These are phyloP conservation scores for Spinacia oleracea DNA, from an alignment of 179 eudicot species.

Conservation along the genomic window DNA sequence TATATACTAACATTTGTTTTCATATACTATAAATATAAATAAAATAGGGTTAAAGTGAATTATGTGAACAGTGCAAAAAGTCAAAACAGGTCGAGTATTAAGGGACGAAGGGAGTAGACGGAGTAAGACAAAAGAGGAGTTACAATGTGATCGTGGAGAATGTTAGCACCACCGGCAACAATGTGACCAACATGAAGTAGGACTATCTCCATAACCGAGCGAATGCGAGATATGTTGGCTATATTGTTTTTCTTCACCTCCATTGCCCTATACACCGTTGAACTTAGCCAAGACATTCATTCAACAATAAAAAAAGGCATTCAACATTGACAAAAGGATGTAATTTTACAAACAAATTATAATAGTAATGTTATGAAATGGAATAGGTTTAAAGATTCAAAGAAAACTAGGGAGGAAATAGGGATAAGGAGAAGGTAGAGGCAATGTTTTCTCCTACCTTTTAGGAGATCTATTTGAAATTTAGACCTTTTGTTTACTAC, in stretches of 20 bases:
- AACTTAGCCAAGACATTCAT: slow-evolving; percentile 64
- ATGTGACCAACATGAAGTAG: slow-evolving; percentile 57
- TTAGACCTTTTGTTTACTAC: background rate
- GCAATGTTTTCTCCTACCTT: background rate
- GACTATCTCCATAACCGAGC: slow-evolving; percentile 59
- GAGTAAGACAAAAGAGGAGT: no score
- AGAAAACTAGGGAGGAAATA: no score
- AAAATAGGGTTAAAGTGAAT: no score
- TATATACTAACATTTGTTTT: no score
- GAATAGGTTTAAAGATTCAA: background rate
- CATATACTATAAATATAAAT: no score
- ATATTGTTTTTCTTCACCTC: slow-evolving; percentile 42
- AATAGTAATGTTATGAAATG: no score
- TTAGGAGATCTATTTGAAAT: background rate
- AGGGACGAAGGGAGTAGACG: no score
- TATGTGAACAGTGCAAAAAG: no score
- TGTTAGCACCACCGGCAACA: slow-evolving; percentile 57
- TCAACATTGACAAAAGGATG: background rate
- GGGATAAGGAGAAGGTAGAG: background rate
- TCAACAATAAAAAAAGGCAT: background rate
- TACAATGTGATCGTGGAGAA: slow-evolving; percentile 63
- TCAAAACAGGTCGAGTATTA: no score
- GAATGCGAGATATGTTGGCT: slow-evolving; percentile 46
- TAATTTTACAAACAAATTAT: no score
- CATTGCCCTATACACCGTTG: slow-evolving; percentile 60